phyloP scores from a whole-genome alignment of 208 protist genomes.

The Naegleria fowleri region DNA sequence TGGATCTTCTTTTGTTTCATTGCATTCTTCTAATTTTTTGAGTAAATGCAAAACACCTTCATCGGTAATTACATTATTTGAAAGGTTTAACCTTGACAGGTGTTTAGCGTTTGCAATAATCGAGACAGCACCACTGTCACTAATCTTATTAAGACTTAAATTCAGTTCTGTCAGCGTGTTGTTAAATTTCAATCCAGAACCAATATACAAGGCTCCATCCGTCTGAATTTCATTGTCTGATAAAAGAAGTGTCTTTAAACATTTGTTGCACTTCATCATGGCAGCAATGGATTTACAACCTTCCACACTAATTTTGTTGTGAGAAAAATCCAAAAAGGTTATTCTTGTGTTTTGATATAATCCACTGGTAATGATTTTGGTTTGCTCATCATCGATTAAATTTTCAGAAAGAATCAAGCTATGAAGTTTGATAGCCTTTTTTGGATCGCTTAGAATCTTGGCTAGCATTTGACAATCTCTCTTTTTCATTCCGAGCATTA shows the following conservation, averaged over 20 bases:
- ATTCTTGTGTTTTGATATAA: not conserved
- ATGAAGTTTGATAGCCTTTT: not conserved
- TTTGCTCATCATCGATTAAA: not conserved
- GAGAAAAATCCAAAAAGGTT: conserved; percentile 1
- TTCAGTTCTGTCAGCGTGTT: not conserved
- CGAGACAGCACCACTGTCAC: not conserved
- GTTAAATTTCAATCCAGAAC: not conserved
- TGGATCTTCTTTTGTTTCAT: not conserved
- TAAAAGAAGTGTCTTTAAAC: not conserved
- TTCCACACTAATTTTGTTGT: conserved; percentile 6
- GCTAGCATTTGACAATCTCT: not conserved
- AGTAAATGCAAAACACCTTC: not conserved
- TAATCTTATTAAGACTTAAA: not conserved
- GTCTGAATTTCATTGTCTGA: not conserved
- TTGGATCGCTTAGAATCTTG: not conserved
- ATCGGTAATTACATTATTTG: not conserved
- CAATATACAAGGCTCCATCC: not conserved
- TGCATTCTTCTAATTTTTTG: not conserved
- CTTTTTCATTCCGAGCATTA: not conserved
- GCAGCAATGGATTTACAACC: not conserved
- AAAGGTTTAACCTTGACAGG: not conserved
- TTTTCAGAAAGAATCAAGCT: not conserved
- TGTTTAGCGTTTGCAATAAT: not conserved
- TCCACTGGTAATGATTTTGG: not conserved
- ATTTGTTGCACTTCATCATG: not conserved